A percentile compares a stretch with the other conserved stretches of the same genome.
Evolutionary conservation across 768 basidiomycete species (phyloP).

Genomic region (Suillus americanus): DNA sequence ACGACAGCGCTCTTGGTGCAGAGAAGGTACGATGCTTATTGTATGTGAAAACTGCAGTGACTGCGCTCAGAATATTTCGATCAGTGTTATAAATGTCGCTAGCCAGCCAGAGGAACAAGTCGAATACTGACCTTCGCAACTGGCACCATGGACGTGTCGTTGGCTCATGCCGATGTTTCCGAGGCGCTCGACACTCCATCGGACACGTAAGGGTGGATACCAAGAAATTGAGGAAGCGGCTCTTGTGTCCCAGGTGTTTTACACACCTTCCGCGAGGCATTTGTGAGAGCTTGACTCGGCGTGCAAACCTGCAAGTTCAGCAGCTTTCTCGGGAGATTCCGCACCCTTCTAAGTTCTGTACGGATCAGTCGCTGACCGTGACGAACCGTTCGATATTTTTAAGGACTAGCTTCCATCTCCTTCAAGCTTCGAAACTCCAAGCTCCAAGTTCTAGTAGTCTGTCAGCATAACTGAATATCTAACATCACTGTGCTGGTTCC

Average conservation of each 20-base stretch:
- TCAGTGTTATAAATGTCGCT: background rate
- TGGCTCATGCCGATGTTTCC: background rate
- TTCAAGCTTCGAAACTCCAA: background rate
- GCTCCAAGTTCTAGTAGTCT: background rate
- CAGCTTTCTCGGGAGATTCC: background rate
- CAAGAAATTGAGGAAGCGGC: background rate
- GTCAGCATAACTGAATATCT: background rate
- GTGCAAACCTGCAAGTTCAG: conserved; percentile 1
- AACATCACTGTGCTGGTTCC: background rate
- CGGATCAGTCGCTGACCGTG: background rate
- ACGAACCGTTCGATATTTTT: background rate
- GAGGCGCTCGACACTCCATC: background rate
- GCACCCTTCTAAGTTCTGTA: background rate
- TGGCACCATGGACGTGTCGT: background rate
- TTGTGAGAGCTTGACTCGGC: background rate
- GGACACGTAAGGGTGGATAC: background rate
- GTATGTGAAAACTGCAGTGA: background rate
- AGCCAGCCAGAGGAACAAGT: background rate
- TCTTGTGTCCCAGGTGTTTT: background rate
- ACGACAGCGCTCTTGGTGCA: background rate
- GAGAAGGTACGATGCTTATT: background rate
- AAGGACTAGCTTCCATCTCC: background rate
- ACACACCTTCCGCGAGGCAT: background rate
- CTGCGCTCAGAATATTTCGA: background rate
- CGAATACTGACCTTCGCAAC: background rate